These are phyloP conservation scores for Suillus discolor DNA, from an alignment of 768 basidiomycete species.

Conservation along the genomic window DNA sequence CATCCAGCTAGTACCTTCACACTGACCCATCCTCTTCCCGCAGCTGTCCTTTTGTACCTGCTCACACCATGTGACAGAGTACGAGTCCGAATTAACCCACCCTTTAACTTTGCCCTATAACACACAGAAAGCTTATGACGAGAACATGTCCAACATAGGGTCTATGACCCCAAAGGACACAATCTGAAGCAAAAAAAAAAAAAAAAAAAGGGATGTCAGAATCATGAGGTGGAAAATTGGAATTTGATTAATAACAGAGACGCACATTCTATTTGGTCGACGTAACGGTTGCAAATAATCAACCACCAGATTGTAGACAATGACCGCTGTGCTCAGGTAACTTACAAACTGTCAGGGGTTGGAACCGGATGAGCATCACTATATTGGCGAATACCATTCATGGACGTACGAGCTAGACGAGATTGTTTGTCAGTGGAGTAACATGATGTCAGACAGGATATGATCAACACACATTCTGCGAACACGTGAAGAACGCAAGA, in stretches of 20 bases:
- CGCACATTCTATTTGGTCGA: neutral
- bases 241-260: neutral
- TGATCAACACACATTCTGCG: neutral
- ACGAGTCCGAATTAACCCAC: too few species aligned
- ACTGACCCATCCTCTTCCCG: too few species aligned
- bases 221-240: neutral
- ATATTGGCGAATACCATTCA: neutral
- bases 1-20: too few species aligned
- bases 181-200: too few species aligned
- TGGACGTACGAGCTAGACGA: neutral
- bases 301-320: neutral
- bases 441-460: neutral
- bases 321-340: neutral
- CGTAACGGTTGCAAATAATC: neutral
- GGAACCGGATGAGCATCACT: neutral
- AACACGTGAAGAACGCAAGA: neutral
- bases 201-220: too few species aligned
- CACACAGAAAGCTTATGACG: too few species aligned
- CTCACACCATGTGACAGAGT: too few species aligned
- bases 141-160: too few species aligned
- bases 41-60: too few species aligned
- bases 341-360: neutral
- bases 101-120: too few species aligned
- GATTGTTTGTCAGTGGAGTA: neutral
- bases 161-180: too few species aligned